Percentiles rank a stretch among this genome's conserved stretches.
phyloP scores from a whole-genome alignment of 2,329 filamentous ascomycete genomes.

The Microascus cirrosus region DNA sequence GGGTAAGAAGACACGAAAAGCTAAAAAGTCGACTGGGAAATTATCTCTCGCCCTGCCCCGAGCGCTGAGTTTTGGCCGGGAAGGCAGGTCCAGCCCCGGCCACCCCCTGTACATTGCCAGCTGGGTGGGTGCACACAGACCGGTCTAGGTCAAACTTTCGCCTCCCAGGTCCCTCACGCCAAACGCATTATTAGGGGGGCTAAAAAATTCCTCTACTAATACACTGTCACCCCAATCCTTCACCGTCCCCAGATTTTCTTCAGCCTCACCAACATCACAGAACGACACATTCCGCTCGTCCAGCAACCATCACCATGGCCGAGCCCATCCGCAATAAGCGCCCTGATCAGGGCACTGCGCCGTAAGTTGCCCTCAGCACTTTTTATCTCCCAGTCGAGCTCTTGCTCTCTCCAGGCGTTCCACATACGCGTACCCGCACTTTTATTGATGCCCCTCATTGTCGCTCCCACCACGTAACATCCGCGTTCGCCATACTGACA shows the following conservation, averaged over 20 bases:
- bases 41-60: not conserved
- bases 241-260: not conserved
- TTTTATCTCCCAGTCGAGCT: slow-evolving; percentile 5
- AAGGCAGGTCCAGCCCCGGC: not conserved
- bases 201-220: not conserved
- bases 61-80: not conserved
- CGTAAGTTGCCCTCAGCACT: slow-evolving; percentile 33
- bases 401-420: not conserved
- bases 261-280: not conserved
- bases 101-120: not conserved
- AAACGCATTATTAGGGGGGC: not conserved
- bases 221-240: not conserved
- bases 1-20: not conserved
- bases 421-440: not conserved
- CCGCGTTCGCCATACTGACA: not conserved
- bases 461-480: not conserved
- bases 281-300: slow-evolving; percentile 11
- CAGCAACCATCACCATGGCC: slow-evolving; percentile 32
- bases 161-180: not conserved
- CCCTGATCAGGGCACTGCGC: slow-evolving; percentile 42
- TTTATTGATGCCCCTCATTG: not conserved
- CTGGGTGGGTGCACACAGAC: not conserved
- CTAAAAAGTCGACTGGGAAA: not conserved
- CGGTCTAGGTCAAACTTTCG: not conserved
- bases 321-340: slow-evolving; percentile 56